These are phyloP conservation scores for Begonia masoniana DNA, from an alignment of 306 rosid species.

Conservation along the genomic window DNA sequence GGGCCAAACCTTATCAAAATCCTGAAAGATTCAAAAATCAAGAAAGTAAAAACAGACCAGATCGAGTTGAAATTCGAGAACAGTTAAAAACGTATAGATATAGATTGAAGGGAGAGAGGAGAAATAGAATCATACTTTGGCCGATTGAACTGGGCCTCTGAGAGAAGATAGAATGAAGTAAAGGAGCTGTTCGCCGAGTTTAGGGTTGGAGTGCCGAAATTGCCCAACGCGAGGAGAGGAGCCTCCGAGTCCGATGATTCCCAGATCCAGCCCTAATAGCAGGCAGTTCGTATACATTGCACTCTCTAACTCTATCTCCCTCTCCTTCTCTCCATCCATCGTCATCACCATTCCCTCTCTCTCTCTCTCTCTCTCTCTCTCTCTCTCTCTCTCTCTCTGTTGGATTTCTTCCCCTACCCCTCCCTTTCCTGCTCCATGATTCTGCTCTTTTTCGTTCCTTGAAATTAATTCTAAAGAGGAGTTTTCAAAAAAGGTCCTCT, in stretches of 20 bases:
- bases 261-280: slow-evolving; percentile 94
- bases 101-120: not conserved
- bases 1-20: slow-evolving; percentile 99
- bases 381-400: slow-evolving; percentile 4
- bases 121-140: slow-evolving; percentile 34
- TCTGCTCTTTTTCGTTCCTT: not conserved
- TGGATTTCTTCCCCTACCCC: not conserved
- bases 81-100: not conserved
- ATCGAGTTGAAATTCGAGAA: slow-evolving; percentile 10
- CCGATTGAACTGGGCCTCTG: slow-evolving; percentile 88
- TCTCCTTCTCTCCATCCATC: slow-evolving; percentile 99
- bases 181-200: slow-evolving; percentile 93
- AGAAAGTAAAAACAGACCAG: slow-evolving; percentile 6
- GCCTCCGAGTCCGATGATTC: slow-evolving; percentile 75
- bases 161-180: slow-evolving; percentile 94
- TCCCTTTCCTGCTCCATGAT: not conserved
- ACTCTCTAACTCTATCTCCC: slow-evolving; percentile 96
- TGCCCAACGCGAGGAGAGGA: slow-evolving; percentile 82
- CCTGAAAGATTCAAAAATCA: slow-evolving; percentile 39
- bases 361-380: not conserved
- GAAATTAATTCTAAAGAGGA: not conserved
- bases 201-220: slow-evolving; percentile 98
- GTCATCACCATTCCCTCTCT: slow-evolving; percentile 34
- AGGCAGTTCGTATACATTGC: slow-evolving; percentile 98
- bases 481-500: not conserved